Evolutionary conservation across 306 rosid species (phyloP), one percentile per base, ranked within the genome.

Genomic region (Biancaea sappan): DNA sequence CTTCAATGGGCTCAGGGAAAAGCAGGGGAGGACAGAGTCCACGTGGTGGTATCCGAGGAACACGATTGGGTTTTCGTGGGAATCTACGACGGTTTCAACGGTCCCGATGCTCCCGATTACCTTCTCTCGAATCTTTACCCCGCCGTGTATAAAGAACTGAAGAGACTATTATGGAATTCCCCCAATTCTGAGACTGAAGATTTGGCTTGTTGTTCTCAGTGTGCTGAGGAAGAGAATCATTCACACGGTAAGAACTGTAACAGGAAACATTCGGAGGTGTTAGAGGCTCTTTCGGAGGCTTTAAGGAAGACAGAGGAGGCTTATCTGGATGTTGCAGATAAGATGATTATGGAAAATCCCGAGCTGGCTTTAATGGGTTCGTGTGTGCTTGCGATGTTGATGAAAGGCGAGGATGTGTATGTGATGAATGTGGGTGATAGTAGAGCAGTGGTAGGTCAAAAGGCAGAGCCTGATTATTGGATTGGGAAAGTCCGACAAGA

Each of bases 1-100:
- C 92, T 95, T 22, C 99, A 95, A 64, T 95, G 99, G 98, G 97
- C 98, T 35, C 99, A 95, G 54, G 99, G 99, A 21, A 95, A 92
- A 82, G 99, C 99, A 29, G 99, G 99, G 67, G 99, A 95, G 59
- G 99, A 95, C 56, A 86, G 98, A 14, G 99, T 95, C 3, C 99
- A 95, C 65, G 98, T 95, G 3, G 98, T 95, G 7, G 99, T 95
- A 16, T 95, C 99, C 0, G 99, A 95, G 69, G 99, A 95, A 59
- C 97, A 90, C 41, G 96, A 97, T 3, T 95, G 99, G 99, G 98
- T 95, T 47, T 95, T 95, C 76, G 98, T 95, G 2, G 99, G 99
- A 56, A 95, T 95, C 61, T 95, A 95, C 43, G 98, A 95, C 21
- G 99, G 99, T 29, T 95, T 95, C 84, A 95, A 85, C 29, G 99